Evolutionary conservation across 805 yeast species (phyloP).

Genomic region (Yarrowia yakushimensis): DNA sequence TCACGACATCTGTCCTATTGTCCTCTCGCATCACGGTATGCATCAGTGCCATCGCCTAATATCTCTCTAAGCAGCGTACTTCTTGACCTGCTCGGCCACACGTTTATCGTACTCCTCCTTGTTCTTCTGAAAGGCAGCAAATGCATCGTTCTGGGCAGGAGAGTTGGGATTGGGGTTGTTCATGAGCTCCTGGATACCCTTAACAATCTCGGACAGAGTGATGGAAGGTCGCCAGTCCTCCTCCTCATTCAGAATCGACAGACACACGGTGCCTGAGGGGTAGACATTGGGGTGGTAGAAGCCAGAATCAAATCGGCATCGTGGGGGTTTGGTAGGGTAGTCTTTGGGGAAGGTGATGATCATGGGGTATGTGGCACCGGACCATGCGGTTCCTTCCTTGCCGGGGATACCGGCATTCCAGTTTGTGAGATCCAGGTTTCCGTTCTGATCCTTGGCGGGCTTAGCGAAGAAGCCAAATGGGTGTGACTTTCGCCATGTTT

Average conservation of each 20-base stretch:
- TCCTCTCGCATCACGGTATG: not conserved
- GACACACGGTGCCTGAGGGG: constrained; percentile 95
- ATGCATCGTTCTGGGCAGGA: constrained; percentile 97
- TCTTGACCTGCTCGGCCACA: constrained; percentile 76
- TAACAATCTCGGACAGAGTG: constrained; percentile 78
- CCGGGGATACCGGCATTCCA: constrained; percentile 99
- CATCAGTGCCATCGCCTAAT: not conserved
- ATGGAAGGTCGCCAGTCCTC: constrained; percentile 99
- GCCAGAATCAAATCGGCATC: constrained; percentile 80
- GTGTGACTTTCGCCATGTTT: constrained; percentile 97
- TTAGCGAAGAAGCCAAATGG: constrained; percentile 97
- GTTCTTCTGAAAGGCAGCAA: constrained; percentile 58
- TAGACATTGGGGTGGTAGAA: constrained; percentile 97
- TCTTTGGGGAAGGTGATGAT: constrained; percentile 78
- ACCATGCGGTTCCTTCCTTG: constrained; percentile 81
- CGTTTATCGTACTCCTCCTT: constrained; percentile 65
- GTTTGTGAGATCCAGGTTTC: constrained; percentile 73
- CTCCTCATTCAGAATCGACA: constrained; percentile 87
- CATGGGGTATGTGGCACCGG: constrained; percentile 82
- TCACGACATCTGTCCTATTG: not conserved
- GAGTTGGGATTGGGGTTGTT: constrained; percentile 90
- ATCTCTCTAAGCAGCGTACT: constrained; percentile 46
- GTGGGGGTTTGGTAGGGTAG: constrained; percentile 96
- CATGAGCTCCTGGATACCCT: constrained; percentile 89
- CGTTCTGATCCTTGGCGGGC: constrained; percentile 76